Evolutionary conservation across 805 yeast genomes (phyloP), one percentile per base, ranked within the genome.

Genomic region (Lipomyces sp.): DNA sequence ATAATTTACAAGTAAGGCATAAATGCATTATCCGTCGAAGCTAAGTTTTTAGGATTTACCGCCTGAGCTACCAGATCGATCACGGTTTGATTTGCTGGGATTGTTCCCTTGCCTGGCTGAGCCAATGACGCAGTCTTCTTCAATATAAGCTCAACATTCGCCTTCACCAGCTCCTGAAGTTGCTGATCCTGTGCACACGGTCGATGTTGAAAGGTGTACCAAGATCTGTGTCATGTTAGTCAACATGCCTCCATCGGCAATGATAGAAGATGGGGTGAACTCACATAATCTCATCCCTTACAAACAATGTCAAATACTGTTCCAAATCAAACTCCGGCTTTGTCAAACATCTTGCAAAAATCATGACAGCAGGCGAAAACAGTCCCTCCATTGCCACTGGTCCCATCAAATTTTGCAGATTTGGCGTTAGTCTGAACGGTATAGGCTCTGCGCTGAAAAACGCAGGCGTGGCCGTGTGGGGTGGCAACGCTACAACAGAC

Each of bases 401-500:
- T 43, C 98, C 98, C 72, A 93, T 88, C 64, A 93, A 74, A 58
- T 84, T 83, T 67, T 93, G 99, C 49, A 95, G 79, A 65, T 95
- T 93, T 19, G 99, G 98, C 4, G 98, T 91, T 63, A 93, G 75
- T 64, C 99, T 77, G 77, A 93, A 93, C 39, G 98, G 98, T 43
- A 93, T 97, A 57, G 89, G 81, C 65, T 93, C 99, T 14, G 89
- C 80, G 59, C 90, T 88, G 65, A 84, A 84, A 74, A 91, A 90
- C 23, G 91, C 75, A 23, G 99, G 99, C 0, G 84, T 78, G 2
- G 80, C 79, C 53, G 81, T 75, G 43, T 73, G 45, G 4, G 74
- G 67, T 4, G 72, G 71, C 43, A 71, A 53, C 4, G 68, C 61
- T 58, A 28, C 22, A 11, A n/a, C n/a, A n/a, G n/a, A n/a, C n/a